Evolutionary conservation across 202 grass and related monocot species (phyloP).

Genomic region (Zizania palustris): DNA sequence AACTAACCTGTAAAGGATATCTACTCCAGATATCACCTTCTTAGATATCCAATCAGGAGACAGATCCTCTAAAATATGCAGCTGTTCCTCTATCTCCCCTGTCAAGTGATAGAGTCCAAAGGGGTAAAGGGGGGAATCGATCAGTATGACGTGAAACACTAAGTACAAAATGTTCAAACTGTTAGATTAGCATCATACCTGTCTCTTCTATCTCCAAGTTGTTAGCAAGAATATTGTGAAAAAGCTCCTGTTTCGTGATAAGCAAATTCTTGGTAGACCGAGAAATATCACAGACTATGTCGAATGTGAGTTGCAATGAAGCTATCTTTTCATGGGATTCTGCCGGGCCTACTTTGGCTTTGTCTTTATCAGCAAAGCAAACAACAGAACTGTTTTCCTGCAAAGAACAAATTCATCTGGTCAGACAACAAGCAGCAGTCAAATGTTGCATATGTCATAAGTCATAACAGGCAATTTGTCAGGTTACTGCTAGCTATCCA

Average conservation of each 20-base stretch:
- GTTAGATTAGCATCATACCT: conserved; percentile 46
- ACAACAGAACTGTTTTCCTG: conserved; percentile 47
- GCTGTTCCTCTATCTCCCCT: conserved; percentile 86
- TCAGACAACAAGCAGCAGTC: conserved; percentile 30
- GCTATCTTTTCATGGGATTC: conserved; percentile 48
- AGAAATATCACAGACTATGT: conserved; percentile 74
- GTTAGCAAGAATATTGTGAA: conserved; percentile 84
- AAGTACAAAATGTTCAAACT: conserved; percentile 24
- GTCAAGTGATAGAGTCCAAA: conserved; percentile 24
- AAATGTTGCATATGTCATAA: background rate
- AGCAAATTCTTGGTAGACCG: conserved; percentile 60
- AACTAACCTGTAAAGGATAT: conserved; percentile 89
- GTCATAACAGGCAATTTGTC: background rate
- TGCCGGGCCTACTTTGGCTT: conserved; percentile 20
- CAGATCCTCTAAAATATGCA: conserved; percentile 68
- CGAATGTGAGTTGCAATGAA: conserved; percentile 68
- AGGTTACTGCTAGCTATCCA: conserved; percentile 10
- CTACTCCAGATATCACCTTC: conserved; percentile 53
- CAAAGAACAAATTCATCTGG: conserved; percentile 30
- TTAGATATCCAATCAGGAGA: conserved; percentile 83
- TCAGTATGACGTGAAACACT: conserved; percentile 22
- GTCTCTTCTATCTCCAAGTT: conserved; percentile 92
- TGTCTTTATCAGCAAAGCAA: conserved; percentile 29
- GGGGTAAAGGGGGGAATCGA: background rate
- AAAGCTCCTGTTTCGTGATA: conserved; percentile 86